phyloP scores from a whole-genome alignment of 371 early-diverging fungal genomes.

The Coemansia sp. region DNA sequence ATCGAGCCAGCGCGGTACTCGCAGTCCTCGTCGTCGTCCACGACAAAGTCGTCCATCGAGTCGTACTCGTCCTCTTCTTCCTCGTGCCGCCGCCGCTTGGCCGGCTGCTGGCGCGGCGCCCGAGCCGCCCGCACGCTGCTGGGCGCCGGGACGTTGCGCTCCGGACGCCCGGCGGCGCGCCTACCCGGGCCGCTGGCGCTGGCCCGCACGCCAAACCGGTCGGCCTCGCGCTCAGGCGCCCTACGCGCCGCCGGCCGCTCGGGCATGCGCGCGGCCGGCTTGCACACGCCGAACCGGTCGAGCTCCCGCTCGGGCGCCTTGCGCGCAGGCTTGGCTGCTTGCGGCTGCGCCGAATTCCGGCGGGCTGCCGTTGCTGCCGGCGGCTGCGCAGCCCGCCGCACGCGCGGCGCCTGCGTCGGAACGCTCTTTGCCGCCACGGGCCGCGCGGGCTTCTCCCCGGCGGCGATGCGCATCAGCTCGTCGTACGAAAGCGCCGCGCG shows the following conservation, averaged over 20 bases:
- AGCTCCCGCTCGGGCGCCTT: constrained; percentile 42
- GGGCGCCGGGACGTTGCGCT: too few relatives aligned
- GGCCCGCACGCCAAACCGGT: constrained; percentile 42
- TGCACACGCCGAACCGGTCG: constrained; percentile 45
- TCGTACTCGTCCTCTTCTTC: constrained; percentile 49
- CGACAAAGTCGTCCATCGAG: constrained; percentile 52
- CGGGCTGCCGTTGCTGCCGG: neutral
- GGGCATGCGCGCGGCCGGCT: neutral
- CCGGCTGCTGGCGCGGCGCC: neutral
- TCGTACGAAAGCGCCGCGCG: constrained; percentile 34
- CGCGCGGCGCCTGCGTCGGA: neutral
- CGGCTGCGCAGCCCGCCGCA: neutral
- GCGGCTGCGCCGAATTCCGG: neutral
- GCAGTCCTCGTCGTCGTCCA: constrained; percentile 50
- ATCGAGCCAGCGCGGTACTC: constrained; percentile 47
- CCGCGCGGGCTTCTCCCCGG: constrained; percentile 1
- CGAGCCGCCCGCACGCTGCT: neutral
- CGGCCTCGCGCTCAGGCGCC: constrained; percentile 43
- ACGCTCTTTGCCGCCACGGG: too few relatives aligned
- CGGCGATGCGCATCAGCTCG: constrained; percentile 49
- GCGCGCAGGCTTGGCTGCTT: neutral
- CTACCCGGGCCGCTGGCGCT: neutral
- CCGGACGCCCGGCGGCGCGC: too few relatives aligned
- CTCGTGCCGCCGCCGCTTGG: neutral
- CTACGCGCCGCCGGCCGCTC: neutral